Percentiles rank a stretch among this genome's conserved stretches.
Conservation (phyloP, 73 alveolate species). For the Paramecium bursaria region DNA sequence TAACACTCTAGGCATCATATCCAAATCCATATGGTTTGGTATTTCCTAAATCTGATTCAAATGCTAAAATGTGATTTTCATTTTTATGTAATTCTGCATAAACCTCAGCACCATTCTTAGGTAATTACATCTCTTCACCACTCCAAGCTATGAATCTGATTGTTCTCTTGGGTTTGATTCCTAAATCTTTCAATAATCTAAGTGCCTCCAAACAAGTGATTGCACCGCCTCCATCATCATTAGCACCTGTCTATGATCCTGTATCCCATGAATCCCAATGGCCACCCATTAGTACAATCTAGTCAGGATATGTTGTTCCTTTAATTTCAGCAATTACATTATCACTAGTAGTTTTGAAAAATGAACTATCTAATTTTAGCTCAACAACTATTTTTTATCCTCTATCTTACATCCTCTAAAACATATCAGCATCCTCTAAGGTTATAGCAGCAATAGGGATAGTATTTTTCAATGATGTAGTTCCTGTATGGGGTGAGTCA, state of each 20-base stretch:
- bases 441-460: conserved; percentile 71
- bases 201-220: conserved; percentile 65
- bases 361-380: conserved; percentile 32
- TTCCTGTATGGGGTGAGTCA: conserved; percentile 69
- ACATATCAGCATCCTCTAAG: conserved; percentile 69
- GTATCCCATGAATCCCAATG: conserved; percentile 72
- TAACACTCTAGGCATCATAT: conserved; percentile 31
- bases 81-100: conserved; percentile 52
- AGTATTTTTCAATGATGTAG: background rate
- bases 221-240: conserved; percentile 73
- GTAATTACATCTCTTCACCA: conserved; percentile 70
- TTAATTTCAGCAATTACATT: conserved; percentile 64
- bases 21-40: conserved; percentile 68
- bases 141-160: conserved; percentile 73
- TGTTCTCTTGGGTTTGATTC: conserved; percentile 66
- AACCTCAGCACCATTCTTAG: conserved; percentile 63
- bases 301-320: conserved; percentile 62
- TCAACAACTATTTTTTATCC: conserved; percentile 56
- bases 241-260: conserved; percentile 70
- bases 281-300: conserved; percentile 64
- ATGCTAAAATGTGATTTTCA: conserved; percentile 63
- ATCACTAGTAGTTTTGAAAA: conserved; percentile 3
- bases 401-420: conserved; percentile 68
- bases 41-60: conserved; percentile 66
- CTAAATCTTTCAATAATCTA: conserved; percentile 40